Evolutionary conservation across 306 rosid species (phyloP).

Genomic region (Malus fusca): DNA sequence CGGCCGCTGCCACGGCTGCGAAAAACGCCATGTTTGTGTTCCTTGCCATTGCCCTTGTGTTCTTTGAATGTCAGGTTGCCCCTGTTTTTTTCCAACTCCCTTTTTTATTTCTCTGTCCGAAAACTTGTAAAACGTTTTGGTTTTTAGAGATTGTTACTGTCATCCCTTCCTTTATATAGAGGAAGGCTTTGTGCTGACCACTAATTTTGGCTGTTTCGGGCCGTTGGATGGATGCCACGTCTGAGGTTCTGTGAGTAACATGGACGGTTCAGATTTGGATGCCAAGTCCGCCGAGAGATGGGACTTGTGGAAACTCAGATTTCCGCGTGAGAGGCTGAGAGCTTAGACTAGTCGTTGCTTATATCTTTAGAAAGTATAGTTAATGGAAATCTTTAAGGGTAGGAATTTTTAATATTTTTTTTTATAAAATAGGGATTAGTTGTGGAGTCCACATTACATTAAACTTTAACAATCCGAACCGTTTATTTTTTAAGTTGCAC

Average conservation of each 20-base stretch:
- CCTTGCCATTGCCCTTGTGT: conserved; percentile 49
- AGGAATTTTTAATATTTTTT: no score
- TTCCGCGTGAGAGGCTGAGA: not conserved
- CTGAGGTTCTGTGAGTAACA: conserved; percentile 14
- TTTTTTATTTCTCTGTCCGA: not conserved
- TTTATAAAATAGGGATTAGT: no score
- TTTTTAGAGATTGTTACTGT: not conserved
- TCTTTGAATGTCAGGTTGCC: conserved; percentile 36
- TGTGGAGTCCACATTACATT: no score
- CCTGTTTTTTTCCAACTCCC: conserved; percentile 23
- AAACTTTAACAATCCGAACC: no score
- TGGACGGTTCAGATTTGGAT: not conserved
- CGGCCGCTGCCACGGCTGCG: conserved; percentile 25
- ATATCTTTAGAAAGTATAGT: not conserved
- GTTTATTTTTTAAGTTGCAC: no score
- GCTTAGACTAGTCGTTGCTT: not conserved
- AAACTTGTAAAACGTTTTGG: not conserved
- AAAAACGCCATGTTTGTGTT: conserved; percentile 16
- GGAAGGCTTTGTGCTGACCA: not conserved
- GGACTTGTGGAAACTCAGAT: conserved; percentile 2
- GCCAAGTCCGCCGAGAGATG: conserved; percentile 17
- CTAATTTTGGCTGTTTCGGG: not conserved
- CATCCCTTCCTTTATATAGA: conserved; percentile 26
- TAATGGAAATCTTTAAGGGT: no score
- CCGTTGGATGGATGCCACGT: conserved; percentile 18